These are phyloP conservation scores for Cryptococcus floricola DNA, from an alignment of 1,284 basidiomycete species.

Conservation along the genomic window DNA sequence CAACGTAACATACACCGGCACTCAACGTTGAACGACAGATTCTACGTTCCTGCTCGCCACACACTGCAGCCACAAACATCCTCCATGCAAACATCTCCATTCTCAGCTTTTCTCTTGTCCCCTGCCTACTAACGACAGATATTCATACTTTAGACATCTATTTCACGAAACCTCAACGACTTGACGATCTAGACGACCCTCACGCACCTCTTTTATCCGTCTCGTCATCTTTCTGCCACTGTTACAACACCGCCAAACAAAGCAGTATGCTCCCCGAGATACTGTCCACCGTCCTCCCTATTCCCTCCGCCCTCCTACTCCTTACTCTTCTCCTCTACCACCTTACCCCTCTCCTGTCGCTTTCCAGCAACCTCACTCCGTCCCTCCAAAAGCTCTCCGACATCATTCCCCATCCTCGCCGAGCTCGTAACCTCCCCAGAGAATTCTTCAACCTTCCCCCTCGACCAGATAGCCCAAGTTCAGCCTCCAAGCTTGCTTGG, in stretches of 20 bases:
- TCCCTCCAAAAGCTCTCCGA: slow-evolving; percentile 14
- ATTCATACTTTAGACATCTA: no score
- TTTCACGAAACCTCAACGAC: not conserved
- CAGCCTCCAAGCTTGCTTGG: not conserved
- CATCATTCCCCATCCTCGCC: slow-evolving; percentile 26
- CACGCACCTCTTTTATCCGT: not conserved
- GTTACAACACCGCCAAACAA: not conserved
- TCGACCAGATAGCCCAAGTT: slow-evolving; percentile 11
- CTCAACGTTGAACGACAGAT: no score
- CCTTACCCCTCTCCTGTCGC: slow-evolving; percentile 21
- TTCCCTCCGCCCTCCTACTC: slow-evolving; percentile 24
- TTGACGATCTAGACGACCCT: not conserved
- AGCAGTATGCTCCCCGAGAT: slow-evolving; percentile 20
- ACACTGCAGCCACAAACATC: not conserved
- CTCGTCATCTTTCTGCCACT: not conserved
- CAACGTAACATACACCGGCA: not conserved
- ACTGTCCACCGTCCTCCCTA: slow-evolving; percentile 15
- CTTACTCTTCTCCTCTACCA: slow-evolving; percentile 23
- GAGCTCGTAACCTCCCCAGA: slow-evolving; percentile 32
- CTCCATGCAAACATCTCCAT: no score
- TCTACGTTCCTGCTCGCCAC: no score
- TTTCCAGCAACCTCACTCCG: slow-evolving; percentile 18
- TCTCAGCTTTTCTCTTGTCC: no score
- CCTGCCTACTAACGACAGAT: no score
- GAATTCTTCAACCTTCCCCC: slow-evolving; percentile 42